Conservation (phyloP, 2,329 filamentous ascomycete species). For the Penicillium sp. region DNA sequence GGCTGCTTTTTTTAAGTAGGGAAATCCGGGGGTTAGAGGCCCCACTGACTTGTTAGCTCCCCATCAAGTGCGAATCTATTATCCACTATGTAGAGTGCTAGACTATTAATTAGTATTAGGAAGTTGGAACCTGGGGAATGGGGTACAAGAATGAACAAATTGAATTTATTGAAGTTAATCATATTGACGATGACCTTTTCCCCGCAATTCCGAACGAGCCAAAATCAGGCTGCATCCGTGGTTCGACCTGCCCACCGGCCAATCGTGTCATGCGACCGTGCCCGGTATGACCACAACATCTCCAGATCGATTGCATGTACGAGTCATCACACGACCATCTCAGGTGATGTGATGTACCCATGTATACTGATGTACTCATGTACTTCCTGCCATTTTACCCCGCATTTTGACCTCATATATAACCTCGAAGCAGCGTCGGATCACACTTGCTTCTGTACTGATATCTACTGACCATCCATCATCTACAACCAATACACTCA, state of each 20-base stretch:
- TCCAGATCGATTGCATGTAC: conserved; percentile 20
- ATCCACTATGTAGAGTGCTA: background rate
- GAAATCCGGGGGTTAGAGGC: background rate
- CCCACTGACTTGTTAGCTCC: background rate
- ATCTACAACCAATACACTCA: conserved; percentile 1
- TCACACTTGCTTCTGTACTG: background rate
- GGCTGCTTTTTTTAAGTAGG: background rate
- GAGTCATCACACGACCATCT: conserved; percentile 24
- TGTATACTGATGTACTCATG: background rate
- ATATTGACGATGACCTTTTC: background rate
- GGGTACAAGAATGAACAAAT: background rate
- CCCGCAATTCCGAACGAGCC: conserved; percentile 6
- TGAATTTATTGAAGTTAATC: background rate
- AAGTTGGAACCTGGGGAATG: background rate
- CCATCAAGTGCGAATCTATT: background rate
- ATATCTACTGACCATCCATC: background rate
- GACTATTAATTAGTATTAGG: too few species aligned
- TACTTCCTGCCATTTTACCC: conserved; percentile 9
- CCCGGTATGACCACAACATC: conserved; percentile 24
- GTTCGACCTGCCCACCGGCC: background rate
- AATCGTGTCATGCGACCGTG: conserved; percentile 4
- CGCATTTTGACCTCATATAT: conserved; percentile 18
- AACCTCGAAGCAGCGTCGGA: background rate
- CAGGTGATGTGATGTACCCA: conserved; percentile 1
- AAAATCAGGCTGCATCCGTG: conserved; percentile 10